Evolutionary conservation across 2,329 filamentous ascomycete species (phyloP).

Genomic region (Botryotinia calthae): DNA sequence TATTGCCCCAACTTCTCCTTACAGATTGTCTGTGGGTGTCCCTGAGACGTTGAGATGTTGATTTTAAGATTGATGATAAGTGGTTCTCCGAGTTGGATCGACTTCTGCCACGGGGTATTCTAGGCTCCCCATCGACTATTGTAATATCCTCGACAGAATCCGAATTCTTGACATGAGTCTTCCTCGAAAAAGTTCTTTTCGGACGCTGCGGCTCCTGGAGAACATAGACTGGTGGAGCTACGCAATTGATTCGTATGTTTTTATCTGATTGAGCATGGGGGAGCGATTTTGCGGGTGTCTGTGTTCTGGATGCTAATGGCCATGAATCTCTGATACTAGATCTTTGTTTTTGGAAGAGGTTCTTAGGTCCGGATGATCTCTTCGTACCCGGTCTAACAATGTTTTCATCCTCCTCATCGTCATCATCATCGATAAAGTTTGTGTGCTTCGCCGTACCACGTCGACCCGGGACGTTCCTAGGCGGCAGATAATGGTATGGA

Average conservation of each 20-base stretch:
- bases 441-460: not conserved
- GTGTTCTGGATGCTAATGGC: conserved; percentile 30
- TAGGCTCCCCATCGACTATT: conserved; percentile 9
- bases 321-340: conserved; percentile 34
- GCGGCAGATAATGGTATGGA: conserved; percentile 13
- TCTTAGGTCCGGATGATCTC: conserved; percentile 22
- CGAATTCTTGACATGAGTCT: not conserved
- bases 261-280: conserved; percentile 24
- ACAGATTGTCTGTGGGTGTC: conserved; percentile 10
- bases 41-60: conserved; percentile 22
- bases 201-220: conserved; percentile 26
- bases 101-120: not conserved
- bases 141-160: conserved; percentile 17
- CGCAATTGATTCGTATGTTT: conserved; percentile 28
- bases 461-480: not conserved
- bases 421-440: conserved; percentile 9
- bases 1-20: conserved; percentile 7
- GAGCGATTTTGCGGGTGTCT: conserved; percentile 16
- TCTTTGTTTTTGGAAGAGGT: conserved; percentile 25
- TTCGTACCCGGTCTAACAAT: conserved; percentile 19
- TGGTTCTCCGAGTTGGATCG: conserved; percentile 12
- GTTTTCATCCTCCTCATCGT: conserved; percentile 18
- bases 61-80: conserved; percentile 19
- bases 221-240: conserved; percentile 34
- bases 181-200: conserved; percentile 22